A percentile compares a stretch with the other conserved stretches of the same genome.
These are phyloP conservation scores for Ceratocystiopsis brevicomis DNA, from an alignment of 2,329 filamentous ascomycete species.

Conservation along the genomic window DNA sequence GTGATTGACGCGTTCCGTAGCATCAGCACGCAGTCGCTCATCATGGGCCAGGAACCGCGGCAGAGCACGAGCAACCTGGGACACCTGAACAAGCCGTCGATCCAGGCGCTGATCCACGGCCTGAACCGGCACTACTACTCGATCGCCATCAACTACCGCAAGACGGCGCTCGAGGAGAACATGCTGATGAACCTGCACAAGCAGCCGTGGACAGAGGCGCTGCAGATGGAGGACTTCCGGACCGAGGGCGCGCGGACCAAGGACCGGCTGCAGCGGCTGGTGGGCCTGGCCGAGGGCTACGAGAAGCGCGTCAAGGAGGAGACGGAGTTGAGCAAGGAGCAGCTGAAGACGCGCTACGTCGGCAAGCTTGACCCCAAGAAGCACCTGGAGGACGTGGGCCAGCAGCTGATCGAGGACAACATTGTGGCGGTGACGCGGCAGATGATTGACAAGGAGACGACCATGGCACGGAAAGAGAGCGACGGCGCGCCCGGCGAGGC, in stretches of 20 bases:
- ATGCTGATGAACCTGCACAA: conserved; percentile 99
- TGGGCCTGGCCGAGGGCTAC: conserved; percentile 82
- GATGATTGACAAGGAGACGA: conserved; percentile 99
- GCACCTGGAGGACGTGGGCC: conserved; percentile 90
- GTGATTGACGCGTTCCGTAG: conserved; percentile 98
- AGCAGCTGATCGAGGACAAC: conserved; percentile 96
- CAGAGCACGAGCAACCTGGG: conserved; percentile 96
- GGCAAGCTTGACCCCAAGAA: conserved; percentile 99
- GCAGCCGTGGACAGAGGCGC: conserved; percentile 94
- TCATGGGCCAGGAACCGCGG: conserved; percentile 93
- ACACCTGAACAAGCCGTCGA: conserved; percentile 98
- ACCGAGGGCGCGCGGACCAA: conserved; percentile 70
- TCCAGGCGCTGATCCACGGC: conserved; percentile 94
- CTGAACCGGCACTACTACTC: conserved; percentile 98
- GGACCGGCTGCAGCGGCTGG: conserved; percentile 71
- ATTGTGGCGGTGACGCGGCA: conserved; percentile 95
- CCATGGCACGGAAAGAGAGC: conserved; percentile 55
- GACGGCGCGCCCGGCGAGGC: conserved; percentile 18
- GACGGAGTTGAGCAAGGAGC: conserved; percentile 89
- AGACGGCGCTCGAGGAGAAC: conserved; percentile 94
- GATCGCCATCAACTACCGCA: conserved; percentile 94
- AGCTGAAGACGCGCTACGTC: conserved; percentile 96
- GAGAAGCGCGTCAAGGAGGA: conserved; percentile 99
- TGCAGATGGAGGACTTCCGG: conserved; percentile 93
- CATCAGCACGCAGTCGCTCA: conserved; percentile 92